Base-by-base conservation (phyloP, 2,329 filamentous ascomycete species). In the Neocatenulostroma microsporum region DNA sequence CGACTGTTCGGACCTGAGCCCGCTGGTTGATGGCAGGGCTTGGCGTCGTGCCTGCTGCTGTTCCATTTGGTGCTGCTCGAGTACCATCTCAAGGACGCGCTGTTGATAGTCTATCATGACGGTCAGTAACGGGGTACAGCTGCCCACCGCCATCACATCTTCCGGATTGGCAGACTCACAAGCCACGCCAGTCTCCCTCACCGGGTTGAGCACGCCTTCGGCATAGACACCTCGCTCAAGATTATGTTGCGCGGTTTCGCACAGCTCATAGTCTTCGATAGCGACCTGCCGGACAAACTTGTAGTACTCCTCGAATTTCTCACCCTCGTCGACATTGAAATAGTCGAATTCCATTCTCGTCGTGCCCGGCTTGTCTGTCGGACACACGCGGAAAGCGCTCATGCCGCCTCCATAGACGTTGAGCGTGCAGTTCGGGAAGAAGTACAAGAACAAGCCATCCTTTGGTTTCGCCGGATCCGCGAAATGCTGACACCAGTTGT, bases 281-380 rank as follows among this genome's bases (percentile, higher is more conserved):
- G 35, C 35, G 4, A 37, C 35, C 17, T 37, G 35, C n/a, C 27
- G 27, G 20, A 37, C 35, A 25, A 37, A 37, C 19, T 18, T 24
- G 21, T 33, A 33, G 24, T 39, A 33, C 14, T 41, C 42, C 39
- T 74, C 69, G 41, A 76, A 76, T 30, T 68, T 67, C n/a, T 72
- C 64, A 5, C 64, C 69, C 0, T 57, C 60, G 21, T 64, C 67
- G 20, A 62, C 45, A 39, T 76, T 70, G 45, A 74, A 76, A 43
- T 76, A 76, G 47, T 76, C 73, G 40, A 76, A 76, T 46, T 75
- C 71, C 72, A 75, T 75, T 11, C 69, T 59, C 1, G 68, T 69
- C 13, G 70, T 57, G 0, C 64, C 62, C 0, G 72, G 70, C 17
- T 70, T 62, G 1, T 62, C 54, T 1, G 66, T 69, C 1, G 73